These are phyloP conservation scores for Bruguiera sexangula DNA, from an alignment of 345 rosid species.

Conservation along the genomic window DNA sequence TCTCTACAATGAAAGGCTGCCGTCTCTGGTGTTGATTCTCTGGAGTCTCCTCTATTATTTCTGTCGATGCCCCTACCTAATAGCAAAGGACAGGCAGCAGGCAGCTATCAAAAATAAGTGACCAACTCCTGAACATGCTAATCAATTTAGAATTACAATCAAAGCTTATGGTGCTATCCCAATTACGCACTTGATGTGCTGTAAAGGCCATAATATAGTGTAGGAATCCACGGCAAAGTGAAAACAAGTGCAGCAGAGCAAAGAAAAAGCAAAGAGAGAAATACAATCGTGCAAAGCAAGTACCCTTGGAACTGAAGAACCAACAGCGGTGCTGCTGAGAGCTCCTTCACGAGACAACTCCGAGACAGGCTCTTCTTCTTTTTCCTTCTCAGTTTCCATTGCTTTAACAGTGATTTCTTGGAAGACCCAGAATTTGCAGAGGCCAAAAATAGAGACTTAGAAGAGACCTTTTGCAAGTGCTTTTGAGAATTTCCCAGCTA, in stretches of 20 bases:
- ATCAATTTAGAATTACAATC: no score
- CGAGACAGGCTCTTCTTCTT: conserved; percentile 12
- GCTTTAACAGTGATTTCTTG: conserved; percentile 12
- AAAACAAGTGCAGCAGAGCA: not conserved
- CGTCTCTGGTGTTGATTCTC: conserved; percentile 23
- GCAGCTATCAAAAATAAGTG: no score
- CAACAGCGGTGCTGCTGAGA: conserved; percentile 15
- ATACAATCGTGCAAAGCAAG: not conserved
- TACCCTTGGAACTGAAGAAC: conserved; percentile 34
- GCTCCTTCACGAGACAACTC: conserved; percentile 18
- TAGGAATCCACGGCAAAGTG: not conserved
- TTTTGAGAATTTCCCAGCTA: not conserved
- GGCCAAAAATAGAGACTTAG: not conserved
- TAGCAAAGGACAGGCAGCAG: no score
- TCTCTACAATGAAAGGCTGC: conserved; percentile 40
- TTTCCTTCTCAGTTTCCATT: conserved; percentile 26
- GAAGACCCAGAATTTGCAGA: conserved; percentile 9
- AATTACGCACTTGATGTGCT: no score
- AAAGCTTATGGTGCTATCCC: no score
- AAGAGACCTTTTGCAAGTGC: no score
- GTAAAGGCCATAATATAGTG: no score
- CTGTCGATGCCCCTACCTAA: conserved; percentile 51
- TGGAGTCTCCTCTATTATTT: conserved; percentile 62
- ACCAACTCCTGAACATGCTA: no score
- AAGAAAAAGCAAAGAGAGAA: not conserved